Conservation (phyloP, 2,329 filamentous ascomycete species). For the Penicillium brevicompactum region DNA sequence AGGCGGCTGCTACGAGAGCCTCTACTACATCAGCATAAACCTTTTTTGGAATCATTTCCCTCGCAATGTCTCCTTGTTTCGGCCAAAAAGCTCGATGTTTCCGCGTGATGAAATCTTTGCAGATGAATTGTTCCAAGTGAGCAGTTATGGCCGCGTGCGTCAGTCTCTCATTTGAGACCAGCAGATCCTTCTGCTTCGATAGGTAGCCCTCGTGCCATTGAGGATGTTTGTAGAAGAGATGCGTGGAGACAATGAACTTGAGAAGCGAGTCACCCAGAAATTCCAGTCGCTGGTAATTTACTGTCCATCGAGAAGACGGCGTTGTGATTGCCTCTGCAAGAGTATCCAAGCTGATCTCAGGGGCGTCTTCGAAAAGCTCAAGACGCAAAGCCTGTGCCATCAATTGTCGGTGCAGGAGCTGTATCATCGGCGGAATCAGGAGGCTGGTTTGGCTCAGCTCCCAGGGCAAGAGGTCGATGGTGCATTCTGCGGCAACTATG, state of each 20-base stretch:
- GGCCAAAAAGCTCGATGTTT: background rate
- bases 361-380: background rate
- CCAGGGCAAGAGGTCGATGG: constrained; percentile 5
- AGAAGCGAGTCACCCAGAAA: constrained; percentile 6
- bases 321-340: constrained; percentile 3
- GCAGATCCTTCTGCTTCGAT: background rate
- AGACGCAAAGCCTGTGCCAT: background rate
- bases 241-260: background rate
- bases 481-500: constrained; percentile 2
- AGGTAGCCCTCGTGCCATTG: constrained; percentile 5
- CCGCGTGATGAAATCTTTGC: background rate
- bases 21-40: background rate
- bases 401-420: constrained; percentile 1
- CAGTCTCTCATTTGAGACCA: background rate
- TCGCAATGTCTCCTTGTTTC: background rate
- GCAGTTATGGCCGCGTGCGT: background rate
- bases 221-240: constrained; percentile 1
- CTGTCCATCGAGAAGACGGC: constrained; percentile 5
- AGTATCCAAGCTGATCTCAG: background rate
- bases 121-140: background rate
- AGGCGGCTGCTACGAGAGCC: background rate
- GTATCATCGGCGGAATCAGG: constrained; percentile 3
- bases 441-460: constrained; percentile 5
- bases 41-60: background rate
- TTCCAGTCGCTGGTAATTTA: constrained; percentile 1